phyloP scores from a whole-genome alignment of 208 protist species.

The Leishmania major region DNA sequence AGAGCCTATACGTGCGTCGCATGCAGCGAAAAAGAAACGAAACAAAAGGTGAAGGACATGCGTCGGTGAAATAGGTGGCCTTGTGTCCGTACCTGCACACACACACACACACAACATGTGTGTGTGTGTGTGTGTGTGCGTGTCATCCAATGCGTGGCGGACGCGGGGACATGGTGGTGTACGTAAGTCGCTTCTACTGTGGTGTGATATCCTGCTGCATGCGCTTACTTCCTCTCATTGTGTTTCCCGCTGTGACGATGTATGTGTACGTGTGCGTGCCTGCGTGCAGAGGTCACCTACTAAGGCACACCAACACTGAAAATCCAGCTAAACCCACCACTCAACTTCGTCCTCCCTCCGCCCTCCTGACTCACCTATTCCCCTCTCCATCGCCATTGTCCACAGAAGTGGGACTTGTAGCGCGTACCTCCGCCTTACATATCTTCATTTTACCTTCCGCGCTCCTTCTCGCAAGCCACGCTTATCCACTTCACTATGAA shows the following conservation, averaged over 20 bases:
- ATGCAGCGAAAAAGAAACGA: background rate
- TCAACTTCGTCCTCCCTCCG: background rate
- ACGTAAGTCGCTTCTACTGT: background rate
- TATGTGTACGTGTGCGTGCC: background rate
- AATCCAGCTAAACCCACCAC: background rate
- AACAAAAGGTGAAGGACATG: background rate
- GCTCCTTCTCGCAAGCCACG: background rate
- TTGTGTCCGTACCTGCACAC: background rate
- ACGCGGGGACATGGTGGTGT: background rate
- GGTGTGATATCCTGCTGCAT: background rate
- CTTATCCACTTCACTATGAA: constrained; percentile 29
- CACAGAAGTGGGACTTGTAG: background rate
- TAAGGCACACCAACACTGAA: no score
- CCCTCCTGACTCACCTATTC: background rate
- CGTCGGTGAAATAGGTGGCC: background rate
- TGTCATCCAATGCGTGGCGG: background rate
- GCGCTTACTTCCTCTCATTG: constrained; percentile 26
- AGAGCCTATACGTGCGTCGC: background rate
- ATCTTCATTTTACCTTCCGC: constrained; percentile 9
- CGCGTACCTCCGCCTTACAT: constrained; percentile 3
- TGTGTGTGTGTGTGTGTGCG: background rate
- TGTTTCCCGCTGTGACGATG: background rate
- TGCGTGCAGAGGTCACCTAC: background rate
- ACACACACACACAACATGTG: background rate
- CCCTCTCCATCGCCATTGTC: background rate